These are phyloP conservation scores for Madurella mycetomatis DNA, from an alignment of 2,329 filamentous ascomycete species.

Conservation along the genomic window DNA sequence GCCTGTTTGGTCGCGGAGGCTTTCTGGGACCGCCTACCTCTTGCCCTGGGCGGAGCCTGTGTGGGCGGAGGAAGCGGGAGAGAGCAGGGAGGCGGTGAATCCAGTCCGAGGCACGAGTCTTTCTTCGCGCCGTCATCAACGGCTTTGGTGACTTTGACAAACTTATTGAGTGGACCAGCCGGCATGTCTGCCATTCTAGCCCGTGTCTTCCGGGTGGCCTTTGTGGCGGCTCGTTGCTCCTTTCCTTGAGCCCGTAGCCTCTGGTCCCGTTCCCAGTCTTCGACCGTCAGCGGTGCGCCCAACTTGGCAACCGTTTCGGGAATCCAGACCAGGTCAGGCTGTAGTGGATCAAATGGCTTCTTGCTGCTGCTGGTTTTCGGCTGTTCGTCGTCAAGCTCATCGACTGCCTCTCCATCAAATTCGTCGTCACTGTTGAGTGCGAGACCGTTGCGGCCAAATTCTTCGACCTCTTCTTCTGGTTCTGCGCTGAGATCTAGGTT, in stretches of 20 bases:
- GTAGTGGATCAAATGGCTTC: slow-evolving; percentile 59
- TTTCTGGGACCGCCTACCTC: slow-evolving; percentile 30
- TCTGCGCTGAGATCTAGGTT: slow-evolving; percentile 72
- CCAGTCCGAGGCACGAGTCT: slow-evolving; percentile 1
- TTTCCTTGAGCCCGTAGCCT: slow-evolving; percentile 32
- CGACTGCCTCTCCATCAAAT: slow-evolving; percentile 37
- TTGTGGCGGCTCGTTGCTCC: slow-evolving; percentile 15
- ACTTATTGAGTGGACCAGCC: slow-evolving; percentile 35
- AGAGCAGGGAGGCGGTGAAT: slow-evolving; percentile 1
- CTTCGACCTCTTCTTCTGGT: slow-evolving; percentile 52
- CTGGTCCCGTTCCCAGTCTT: slow-evolving; percentile 55
- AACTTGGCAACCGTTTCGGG: slow-evolving; percentile 59
- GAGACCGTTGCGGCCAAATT: slow-evolving; percentile 48
- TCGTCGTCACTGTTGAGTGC: slow-evolving; percentile 66
- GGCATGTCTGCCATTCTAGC: slow-evolving; percentile 27
- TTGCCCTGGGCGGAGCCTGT: slow-evolving; percentile 4
- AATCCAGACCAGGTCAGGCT: slow-evolving; percentile 65
- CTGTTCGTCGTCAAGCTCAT: slow-evolving; percentile 24
- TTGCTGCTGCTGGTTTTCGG: slow-evolving; percentile 18
- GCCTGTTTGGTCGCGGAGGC: slow-evolving; percentile 9
- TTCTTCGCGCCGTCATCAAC: slow-evolving; percentile 4
- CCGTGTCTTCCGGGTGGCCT: slow-evolving; percentile 15
- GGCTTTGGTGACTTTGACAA: slow-evolving; percentile 35
- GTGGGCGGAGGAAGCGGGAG: neutral
- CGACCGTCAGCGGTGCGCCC: slow-evolving; percentile 60